Evolutionary conservation across 2,329 filamentous ascomycete genomes (phyloP).

Genomic region (Talaromyces sp.): DNA sequence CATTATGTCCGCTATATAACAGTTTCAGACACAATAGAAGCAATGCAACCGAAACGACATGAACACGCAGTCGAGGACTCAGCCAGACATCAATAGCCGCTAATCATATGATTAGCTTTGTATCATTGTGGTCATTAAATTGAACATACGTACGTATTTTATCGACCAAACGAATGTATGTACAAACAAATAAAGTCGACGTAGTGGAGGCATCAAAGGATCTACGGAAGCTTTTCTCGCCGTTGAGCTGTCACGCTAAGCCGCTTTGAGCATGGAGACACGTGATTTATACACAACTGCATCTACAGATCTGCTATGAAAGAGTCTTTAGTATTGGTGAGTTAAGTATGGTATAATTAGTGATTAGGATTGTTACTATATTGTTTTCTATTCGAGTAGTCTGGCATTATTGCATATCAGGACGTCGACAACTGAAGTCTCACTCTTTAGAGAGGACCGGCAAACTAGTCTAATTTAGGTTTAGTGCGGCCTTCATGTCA

Average conservation of each 20-base stretch:
- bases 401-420: no score
- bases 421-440: background rate
- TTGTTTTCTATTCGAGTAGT: background rate
- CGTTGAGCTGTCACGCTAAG: background rate
- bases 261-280: background rate
- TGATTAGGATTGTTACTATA: background rate
- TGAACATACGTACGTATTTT: background rate
- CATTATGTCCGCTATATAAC: background rate
- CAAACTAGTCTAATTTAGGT: background rate
- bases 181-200: background rate
- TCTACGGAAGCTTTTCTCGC: conserved; percentile 3
- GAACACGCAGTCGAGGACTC: background rate
- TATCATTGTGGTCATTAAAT: background rate
- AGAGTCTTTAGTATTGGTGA: no score
- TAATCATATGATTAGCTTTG: background rate
- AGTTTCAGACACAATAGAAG: background rate
- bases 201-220: background rate
- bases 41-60: background rate
- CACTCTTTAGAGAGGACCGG: background rate
- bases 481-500: background rate
- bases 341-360: background rate
- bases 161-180: background rate
- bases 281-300: background rate
- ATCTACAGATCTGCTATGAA: background rate
- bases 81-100: background rate